Evolutionary conservation across 2,329 filamentous ascomycete species (phyloP).

Genomic region (Pseudovirgaria hyperparasitica): DNA sequence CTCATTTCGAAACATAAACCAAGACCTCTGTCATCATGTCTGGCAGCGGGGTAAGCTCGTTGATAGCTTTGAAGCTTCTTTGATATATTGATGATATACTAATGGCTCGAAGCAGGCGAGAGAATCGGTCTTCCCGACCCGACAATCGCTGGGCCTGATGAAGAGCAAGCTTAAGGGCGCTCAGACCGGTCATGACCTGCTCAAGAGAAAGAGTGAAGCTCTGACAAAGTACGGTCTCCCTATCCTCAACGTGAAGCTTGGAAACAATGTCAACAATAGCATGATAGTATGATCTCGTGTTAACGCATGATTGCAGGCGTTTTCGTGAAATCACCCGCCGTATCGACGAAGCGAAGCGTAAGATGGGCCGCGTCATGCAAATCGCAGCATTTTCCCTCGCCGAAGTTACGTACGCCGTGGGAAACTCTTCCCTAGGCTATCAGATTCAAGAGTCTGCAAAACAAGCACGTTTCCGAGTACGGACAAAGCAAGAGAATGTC

Average conservation of each 20-base stretch:
- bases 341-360: constrained; percentile 97
- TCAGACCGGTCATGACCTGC: constrained; percentile 70
- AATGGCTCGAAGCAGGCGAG: constrained; percentile 51
- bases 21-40: constrained; percentile 33
- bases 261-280: neutral
- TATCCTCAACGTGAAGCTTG: constrained; percentile 2
- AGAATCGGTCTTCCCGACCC: constrained; percentile 94
- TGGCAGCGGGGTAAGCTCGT: constrained; percentile 36
- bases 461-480: constrained; percentile 80
- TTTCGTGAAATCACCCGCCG: constrained; percentile 94
- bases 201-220: constrained; percentile 97
- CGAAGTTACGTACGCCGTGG: constrained; percentile 93
- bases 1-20: constrained; percentile 7
- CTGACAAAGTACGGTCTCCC: constrained; percentile 66
- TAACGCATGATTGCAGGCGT: constrained; percentile 45
- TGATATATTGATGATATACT: constrained; percentile 7
- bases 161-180: constrained; percentile 89
- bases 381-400: constrained; percentile 95
- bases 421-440: constrained; percentile 84
- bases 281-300: constrained; percentile 14
- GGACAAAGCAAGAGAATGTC: constrained; percentile 96
- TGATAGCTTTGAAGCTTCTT: constrained; percentile 5
- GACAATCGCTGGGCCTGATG: constrained; percentile 93
- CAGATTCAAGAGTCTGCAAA: constrained; percentile 96
- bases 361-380: constrained; percentile 99